Evolutionary conservation across 495 filamentous ascomycete species (phyloP).

Genomic region (Saxispiralis lemnorum): DNA sequence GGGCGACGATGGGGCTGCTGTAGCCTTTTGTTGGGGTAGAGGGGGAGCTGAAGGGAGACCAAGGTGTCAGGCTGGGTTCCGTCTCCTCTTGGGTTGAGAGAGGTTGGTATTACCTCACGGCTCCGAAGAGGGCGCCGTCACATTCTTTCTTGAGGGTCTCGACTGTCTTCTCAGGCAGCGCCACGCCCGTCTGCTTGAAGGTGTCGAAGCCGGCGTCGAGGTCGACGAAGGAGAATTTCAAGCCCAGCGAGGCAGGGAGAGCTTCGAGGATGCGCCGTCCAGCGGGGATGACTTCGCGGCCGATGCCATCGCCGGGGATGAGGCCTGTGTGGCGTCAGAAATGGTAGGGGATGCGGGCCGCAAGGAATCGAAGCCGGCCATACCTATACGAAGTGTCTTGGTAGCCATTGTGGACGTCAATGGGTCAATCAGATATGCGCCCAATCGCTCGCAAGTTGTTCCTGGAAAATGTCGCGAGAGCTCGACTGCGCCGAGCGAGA

Average conservation of each 20-base stretch:
- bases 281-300: slow-evolving; percentile 93
- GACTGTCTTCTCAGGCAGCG: slow-evolving; percentile 79
- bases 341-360: slow-evolving; percentile 1
- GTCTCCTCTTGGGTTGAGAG: not conserved
- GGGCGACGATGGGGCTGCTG: slow-evolving; percentile 89
- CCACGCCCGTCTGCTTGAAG: slow-evolving; percentile 72
- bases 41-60: slow-evolving; percentile 41
- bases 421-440: too few species aligned
- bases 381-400: slow-evolving; percentile 16
- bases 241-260: slow-evolving; percentile 58
- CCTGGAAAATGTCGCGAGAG: too few species aligned
- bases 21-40: slow-evolving; percentile 79
- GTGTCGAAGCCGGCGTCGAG: slow-evolving; percentile 84
- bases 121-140: slow-evolving; percentile 90
- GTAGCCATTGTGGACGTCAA: slow-evolving; percentile 11
- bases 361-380: not conserved
- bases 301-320: slow-evolving; percentile 96
- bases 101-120: slow-evolving; percentile 43
- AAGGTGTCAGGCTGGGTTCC: not conserved
- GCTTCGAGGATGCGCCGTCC: slow-evolving; percentile 81
- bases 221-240: slow-evolving; percentile 86
- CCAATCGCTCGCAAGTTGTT: too few species aligned
- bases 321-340: slow-evolving; percentile 41
- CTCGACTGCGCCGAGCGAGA: too few species aligned
- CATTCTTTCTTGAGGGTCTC: slow-evolving; percentile 71